These are phyloP conservation scores for Fusarium annulatum DNA, from an alignment of 2,329 filamentous ascomycete genomes.

Conservation along the genomic window DNA sequence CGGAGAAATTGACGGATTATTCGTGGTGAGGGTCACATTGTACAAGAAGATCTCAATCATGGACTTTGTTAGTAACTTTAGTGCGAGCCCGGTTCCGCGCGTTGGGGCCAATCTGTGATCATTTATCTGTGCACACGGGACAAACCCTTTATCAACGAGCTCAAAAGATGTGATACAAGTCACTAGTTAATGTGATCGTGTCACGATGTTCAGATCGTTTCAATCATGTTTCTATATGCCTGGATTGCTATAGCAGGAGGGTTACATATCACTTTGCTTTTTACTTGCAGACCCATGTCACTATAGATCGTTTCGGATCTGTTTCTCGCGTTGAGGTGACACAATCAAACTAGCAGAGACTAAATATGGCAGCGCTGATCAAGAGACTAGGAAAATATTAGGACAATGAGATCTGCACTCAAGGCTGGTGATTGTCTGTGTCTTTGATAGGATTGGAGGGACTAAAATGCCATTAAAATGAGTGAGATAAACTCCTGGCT, in stretches of 20 bases:
- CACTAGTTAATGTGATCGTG: neutral
- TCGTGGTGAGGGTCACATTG: neutral
- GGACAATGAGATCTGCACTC: neutral
- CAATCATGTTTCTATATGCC: neutral
- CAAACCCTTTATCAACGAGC: neutral
- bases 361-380: constrained; percentile 27
- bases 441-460: constrained; percentile 13
- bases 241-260: neutral
- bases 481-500: neutral
- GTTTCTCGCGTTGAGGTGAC: neutral
- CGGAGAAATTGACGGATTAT: neutral
- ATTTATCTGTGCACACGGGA: neutral
- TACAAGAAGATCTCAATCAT: constrained; percentile 28
- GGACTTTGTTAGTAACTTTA: neutral
- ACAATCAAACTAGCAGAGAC: neutral
- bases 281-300: neutral
- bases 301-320: neutral
- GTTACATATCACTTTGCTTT: neutral
- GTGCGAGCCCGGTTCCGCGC: neutral
- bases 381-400: constrained; percentile 8
- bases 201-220: no score
- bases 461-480: neutral
- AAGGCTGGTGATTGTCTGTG: neutral
- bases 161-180: neutral
- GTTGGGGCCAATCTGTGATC: neutral